Base-by-base conservation (phyloP, 305 asterid species). In the Fraxinus dipetala region DNA sequence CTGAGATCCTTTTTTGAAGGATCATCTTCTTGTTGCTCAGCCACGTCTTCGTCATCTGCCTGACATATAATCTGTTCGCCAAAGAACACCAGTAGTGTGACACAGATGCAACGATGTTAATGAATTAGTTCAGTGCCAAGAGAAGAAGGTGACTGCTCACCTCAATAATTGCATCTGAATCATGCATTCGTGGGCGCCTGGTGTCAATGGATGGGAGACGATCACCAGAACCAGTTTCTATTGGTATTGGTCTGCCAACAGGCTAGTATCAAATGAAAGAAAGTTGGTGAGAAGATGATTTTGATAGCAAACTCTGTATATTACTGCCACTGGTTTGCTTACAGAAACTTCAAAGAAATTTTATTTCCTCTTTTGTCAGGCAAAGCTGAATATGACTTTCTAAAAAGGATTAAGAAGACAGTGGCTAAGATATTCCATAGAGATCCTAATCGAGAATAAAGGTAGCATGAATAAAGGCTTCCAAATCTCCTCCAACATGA, bases 221-320 rank as follows among this genome's bases (percentile, higher is more conserved):
- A 30, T 96, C 99, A 36, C 91, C 91, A 86, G 90, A 86, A 81
- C 97, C 95, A 73, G 93, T 90, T 85, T 96, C 99, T 56, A 96
- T 97, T 14, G 94, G 98, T 86, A 96, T 96, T 63, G 99, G 93
- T 86, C 95, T 92, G 82, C 99, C 98, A 86, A 92, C 86, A 38
- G 95, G 97, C 98, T 93, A 91, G 81, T 74, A 81, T 61, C 18
- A 79, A 80, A 84, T 83, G 43, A 85, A 84, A 80, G 63, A 83
- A 79, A 85, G 78, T 75, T 70, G 67, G 82, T 79, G 82, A 83
- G 86, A 79, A 73, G 28, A 80, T 43, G 73, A 80, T 63, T 38
- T 2, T 74, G 32, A 38, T 28, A 40, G 38, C 30, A 22, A 82
- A 79, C 72, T 73, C 24, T 5, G 69, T 70, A 30, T 16, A 5